phyloP scores from a whole-genome alignment of 805 yeast species.

The Candida saitoana region DNA sequence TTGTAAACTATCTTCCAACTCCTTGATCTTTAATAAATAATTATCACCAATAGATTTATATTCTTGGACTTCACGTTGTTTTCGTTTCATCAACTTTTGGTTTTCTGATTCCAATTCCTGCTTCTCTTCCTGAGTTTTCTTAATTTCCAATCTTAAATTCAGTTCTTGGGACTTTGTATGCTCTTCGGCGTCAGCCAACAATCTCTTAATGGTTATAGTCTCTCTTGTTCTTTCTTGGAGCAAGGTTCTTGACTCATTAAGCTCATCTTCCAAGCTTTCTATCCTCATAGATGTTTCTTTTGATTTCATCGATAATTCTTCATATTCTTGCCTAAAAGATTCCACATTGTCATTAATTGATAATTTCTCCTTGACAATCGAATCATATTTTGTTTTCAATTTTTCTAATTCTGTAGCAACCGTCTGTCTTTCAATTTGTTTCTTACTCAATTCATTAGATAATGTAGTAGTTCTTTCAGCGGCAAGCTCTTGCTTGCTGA shows the following conservation, averaged over 20 bases:
- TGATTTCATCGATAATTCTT: constrained; percentile 63
- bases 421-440: constrained; percentile 41
- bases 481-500: constrained; percentile 40
- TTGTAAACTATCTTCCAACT: constrained; percentile 30
- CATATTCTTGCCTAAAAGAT: constrained; percentile 59
- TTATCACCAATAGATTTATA: constrained; percentile 38
- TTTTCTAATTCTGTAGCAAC: constrained; percentile 37
- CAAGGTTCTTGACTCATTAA: constrained; percentile 67
- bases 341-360: constrained; percentile 39
- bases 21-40: constrained; percentile 36
- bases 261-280: constrained; percentile 74
- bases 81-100: constrained; percentile 46
- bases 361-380: constrained; percentile 27
- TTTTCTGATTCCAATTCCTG: constrained; percentile 53
- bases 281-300: constrained; percentile 59
- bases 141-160: constrained; percentile 54
- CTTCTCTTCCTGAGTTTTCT: constrained; percentile 55
- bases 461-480: constrained; percentile 26
- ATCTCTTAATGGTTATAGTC: constrained; percentile 63
- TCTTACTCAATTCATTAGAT: constrained; percentile 34
- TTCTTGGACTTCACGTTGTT: constrained; percentile 66
- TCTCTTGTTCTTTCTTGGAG: constrained; percentile 82
- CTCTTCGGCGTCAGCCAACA: constrained; percentile 66
- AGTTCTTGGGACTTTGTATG: constrained; percentile 45
- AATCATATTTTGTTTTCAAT: constrained; percentile 33